These are phyloP conservation scores for Cladosporium sp. DNA, from an alignment of 2,329 filamentous ascomycete species.

Conservation along the genomic window DNA sequence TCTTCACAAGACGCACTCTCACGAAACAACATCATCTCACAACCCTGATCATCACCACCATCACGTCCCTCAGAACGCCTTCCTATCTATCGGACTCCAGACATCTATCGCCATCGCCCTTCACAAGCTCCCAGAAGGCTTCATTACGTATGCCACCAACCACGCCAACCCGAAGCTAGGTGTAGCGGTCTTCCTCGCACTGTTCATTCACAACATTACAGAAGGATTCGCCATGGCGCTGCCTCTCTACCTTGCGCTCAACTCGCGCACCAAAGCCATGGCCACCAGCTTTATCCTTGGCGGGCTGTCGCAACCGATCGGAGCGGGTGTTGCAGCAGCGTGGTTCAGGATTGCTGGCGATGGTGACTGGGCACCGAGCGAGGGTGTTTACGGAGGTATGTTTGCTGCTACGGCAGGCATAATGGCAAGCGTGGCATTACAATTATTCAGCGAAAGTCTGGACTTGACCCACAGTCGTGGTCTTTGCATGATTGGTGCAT, in stretches of 20 bases:
- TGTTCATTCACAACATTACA: slow-evolving; percentile 97
- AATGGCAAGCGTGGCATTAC: slow-evolving; percentile 89
- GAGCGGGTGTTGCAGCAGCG: slow-evolving; percentile 75
- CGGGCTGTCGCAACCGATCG: slow-evolving; percentile 80
- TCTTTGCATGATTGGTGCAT: slow-evolving; percentile 74
- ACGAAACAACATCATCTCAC: slow-evolving; percentile 14
- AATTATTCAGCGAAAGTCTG: slow-evolving; percentile 81
- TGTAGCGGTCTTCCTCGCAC: slow-evolving; percentile 86
- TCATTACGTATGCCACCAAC: slow-evolving; percentile 93
- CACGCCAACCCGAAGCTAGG: slow-evolving; percentile 88
- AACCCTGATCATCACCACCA: slow-evolving; percentile 64
- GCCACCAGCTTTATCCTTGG: slow-evolving; percentile 78
- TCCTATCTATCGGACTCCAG: slow-evolving; percentile 90
- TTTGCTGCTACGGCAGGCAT: slow-evolving; percentile 90
- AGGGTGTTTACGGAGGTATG: slow-evolving; percentile 67
- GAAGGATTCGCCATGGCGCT: slow-evolving; percentile 94
- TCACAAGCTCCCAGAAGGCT: slow-evolving; percentile 86
- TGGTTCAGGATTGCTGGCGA: slow-evolving; percentile 71
- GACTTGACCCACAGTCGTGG: slow-evolving; percentile 75
- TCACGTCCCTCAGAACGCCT: slow-evolving; percentile 90
- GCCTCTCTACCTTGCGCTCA: slow-evolving; percentile 85
- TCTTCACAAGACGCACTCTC: slow-evolving; percentile 18
- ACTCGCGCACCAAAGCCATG: slow-evolving; percentile 76
- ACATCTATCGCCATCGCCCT: slow-evolving; percentile 92
- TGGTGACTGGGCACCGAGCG: slow-evolving; percentile 45